Conservation (phyloP, 768 basidiomycete genomes). For the Collybiopsis confluens region DNA sequence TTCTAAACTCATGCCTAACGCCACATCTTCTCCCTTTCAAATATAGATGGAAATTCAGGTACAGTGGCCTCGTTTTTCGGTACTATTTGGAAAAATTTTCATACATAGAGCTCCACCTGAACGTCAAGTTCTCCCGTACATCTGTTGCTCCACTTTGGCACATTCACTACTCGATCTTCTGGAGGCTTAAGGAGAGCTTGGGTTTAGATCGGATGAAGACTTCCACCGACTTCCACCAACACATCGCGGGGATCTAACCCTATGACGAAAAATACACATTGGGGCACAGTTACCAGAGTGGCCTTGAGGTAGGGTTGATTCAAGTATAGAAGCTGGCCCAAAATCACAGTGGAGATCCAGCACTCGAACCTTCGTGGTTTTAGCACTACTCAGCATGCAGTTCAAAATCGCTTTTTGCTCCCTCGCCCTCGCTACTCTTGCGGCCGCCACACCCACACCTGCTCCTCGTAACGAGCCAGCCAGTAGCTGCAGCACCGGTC, state of each 20-base stretch:
- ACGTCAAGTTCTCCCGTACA: neutral
- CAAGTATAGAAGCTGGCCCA: neutral
- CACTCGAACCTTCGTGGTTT: conserved; percentile 1
- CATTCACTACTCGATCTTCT: no score
- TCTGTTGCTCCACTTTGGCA: neutral
- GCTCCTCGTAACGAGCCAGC: conserved; percentile 5
- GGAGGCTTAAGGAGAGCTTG: no score
- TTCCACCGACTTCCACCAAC: no score
- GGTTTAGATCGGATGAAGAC: no score
- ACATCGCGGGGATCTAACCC: no score
- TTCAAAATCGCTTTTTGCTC: conserved; percentile 7
- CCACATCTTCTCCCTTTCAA: no score
- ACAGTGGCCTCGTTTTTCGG: no score
- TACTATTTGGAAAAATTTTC: no score
- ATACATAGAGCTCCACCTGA: neutral
- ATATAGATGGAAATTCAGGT: no score
- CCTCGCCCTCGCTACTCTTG: conserved; percentile 2
- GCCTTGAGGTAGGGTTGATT: no score
- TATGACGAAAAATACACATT: neutral
- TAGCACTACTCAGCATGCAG: conserved; percentile 4
- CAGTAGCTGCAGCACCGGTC: conserved; percentile 3
- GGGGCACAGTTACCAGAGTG: no score
- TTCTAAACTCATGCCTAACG: neutral
- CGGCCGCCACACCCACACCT: conserved; percentile 5
- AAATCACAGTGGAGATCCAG: neutral